phyloP scores from a whole-genome alignment of 371 early-diverging fungal genomes.

The Rhizomucor miehei region DNA sequence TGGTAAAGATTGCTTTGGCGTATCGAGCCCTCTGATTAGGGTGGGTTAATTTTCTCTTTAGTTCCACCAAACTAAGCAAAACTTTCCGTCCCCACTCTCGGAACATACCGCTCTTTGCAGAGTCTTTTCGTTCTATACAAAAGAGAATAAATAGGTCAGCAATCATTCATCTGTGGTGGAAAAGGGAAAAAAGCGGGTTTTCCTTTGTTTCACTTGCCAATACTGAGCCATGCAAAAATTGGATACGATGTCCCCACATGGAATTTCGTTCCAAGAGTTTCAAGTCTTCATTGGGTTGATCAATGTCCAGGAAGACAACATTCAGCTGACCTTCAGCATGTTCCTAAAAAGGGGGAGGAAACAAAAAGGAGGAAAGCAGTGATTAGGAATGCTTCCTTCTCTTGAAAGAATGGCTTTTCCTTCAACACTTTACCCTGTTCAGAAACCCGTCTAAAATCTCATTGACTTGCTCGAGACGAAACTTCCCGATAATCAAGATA shows the following conservation, averaged over 20 bases:
- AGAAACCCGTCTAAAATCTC: constrained; percentile 65
- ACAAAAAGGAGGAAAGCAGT: no score
- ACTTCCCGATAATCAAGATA: constrained; percentile 67
- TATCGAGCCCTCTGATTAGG: constrained; percentile 33
- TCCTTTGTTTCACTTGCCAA: constrained; percentile 41
- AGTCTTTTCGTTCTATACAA: constrained; percentile 28
- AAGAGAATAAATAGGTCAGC: not conserved
- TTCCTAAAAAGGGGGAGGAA: no score
- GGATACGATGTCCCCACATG: constrained; percentile 42
- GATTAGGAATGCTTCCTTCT: no score
- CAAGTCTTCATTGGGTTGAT: constrained; percentile 46
- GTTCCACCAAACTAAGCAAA: not conserved
- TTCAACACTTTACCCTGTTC: constrained; percentile 57
- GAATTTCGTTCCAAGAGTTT: constrained; percentile 44
- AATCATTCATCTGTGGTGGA: not conserved
- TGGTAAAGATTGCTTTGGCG: constrained; percentile 47
- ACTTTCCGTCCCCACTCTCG: not conserved
- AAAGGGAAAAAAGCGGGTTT: not conserved
- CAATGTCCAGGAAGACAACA: constrained; percentile 58
- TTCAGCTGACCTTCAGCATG: constrained; percentile 44
- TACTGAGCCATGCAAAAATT: constrained; percentile 48
- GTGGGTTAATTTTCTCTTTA: not conserved
- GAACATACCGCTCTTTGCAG: constrained; percentile 41
- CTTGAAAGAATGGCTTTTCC: no score
- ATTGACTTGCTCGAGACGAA: constrained; percentile 45